Conservation (phyloP, 768 basidiomycete genomes). For the Gloeopeniophorella convolvens region DNA sequence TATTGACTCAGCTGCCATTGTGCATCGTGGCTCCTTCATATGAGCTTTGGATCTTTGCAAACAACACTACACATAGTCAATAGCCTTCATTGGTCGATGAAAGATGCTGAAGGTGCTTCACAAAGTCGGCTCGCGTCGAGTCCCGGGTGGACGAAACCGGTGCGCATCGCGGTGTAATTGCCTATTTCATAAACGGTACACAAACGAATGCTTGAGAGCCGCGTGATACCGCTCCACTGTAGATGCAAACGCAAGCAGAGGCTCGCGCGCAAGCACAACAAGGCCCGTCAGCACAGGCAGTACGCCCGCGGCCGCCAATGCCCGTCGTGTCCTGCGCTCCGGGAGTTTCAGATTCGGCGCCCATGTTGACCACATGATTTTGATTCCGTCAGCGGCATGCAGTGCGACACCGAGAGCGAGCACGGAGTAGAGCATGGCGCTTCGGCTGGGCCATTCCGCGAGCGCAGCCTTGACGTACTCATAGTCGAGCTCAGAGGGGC, state of each 20-base stretch:
- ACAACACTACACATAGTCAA: too few species aligned
- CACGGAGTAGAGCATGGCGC: conserved; percentile 55
- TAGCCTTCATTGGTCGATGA: too few species aligned
- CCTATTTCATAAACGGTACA: conserved; percentile 44
- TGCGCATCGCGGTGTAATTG: too few species aligned
- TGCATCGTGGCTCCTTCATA: too few species aligned
- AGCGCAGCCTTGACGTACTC: conserved; percentile 77
- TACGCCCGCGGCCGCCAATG: conserved; percentile 34
- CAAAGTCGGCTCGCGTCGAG: too few species aligned
- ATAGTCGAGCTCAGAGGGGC: conserved; percentile 74
- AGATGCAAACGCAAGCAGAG: conserved; percentile 47
- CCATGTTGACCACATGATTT: conserved; percentile 47
- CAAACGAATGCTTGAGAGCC: conserved; percentile 38
- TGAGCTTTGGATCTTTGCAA: too few species aligned
- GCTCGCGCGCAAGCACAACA: conserved; percentile 47
- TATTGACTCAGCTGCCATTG: too few species aligned
- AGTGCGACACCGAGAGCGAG: conserved; percentile 49
- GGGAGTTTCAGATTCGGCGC: conserved; percentile 27
- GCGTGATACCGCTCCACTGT: conserved; percentile 45
- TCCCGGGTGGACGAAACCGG: too few species aligned
- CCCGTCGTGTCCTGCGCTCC: conserved; percentile 27
- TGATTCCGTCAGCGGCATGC: conserved; percentile 59
- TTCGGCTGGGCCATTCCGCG: conserved; percentile 52
- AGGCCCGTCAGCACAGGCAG: conserved; percentile 54
- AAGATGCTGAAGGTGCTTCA: too few species aligned